Percentiles rank a stretch among this genome's conserved stretches.
Conservation (phyloP, 805 yeast genomes). For the Wickerhamomyces xylosicus region DNA sequence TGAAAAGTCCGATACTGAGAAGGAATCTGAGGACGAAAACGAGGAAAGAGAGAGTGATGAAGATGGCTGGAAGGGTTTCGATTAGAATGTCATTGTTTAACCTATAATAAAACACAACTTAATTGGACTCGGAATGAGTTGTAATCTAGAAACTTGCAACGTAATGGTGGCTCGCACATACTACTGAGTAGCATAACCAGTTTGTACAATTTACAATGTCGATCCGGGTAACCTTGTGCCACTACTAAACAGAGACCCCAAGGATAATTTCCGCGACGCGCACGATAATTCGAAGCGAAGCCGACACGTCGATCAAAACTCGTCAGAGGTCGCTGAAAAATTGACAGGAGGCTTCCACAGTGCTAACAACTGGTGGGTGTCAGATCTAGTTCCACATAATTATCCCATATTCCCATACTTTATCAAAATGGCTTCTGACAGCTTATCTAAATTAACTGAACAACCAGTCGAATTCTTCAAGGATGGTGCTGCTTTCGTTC, state of each 20-base stretch:
- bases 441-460: conserved; percentile 69
- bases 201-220: no score
- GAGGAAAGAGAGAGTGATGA: conserved; percentile 15
- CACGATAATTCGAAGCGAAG: no score
- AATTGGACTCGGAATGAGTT: no score
- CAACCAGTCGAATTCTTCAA: conserved; percentile 85
- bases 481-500: conserved; percentile 83
- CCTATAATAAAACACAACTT: no score
- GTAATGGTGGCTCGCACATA: no score
- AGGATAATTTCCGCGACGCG: no score
- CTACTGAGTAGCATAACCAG: no score
- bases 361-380: no score
- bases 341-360: no score
- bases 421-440: conserved; percentile 34
- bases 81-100: conserved; percentile 3
- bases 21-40: conserved; percentile 19
- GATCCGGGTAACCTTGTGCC: no score
- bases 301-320: not conserved
- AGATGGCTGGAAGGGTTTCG: conserved; percentile 35
- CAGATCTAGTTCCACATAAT: not conserved
- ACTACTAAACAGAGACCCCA: no score
- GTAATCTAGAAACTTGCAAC: no score
- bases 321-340: not conserved
- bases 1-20: conserved; percentile 3
- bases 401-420: not conserved